Evolutionary conservation across 495 filamentous ascomycete species (phyloP), one percentile per base, ranked within the genome.

Genomic region (Pseudomonodictys pantanalensis): DNA sequence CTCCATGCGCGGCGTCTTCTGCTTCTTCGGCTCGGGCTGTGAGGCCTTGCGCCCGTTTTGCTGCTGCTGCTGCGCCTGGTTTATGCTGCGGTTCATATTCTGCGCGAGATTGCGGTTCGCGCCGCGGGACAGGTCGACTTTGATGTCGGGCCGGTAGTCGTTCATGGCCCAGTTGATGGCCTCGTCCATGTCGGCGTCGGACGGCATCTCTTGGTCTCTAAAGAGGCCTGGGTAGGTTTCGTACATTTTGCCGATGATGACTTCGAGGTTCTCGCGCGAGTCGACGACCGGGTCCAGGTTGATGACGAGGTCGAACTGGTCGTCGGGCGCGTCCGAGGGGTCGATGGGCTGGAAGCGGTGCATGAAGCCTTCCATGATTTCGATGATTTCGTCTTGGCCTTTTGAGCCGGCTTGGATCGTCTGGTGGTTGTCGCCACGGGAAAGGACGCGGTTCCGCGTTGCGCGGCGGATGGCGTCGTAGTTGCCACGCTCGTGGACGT

Each of bases 311-410:
- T 96, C 88, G 62, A 97, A 97, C 25, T 74, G 73, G 45, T 81
- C 76, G 69, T 99, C 95, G 2, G 92, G 92, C 18, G 66, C 18
- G 67, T 74, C 23, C 80, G 75, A 1, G 72, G 71, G 22, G 60
- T 97, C 79, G 53, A 90, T 74, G 2, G 83, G 80, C 72, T 97
- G 86, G 70, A 97, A 99, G 15, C 93, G 86, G 0, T 74, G 58
- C 42, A 98, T 76, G 76, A 99, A 99, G 32, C 91, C 90, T 60
- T 96, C 86, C 93, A 99, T 97, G 67, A 99, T 97, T 8, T 83
- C 83, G 22, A 90, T 77, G 30, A 92, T 84, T 69, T 95, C 90
- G 12, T 76, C 71, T 33, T 74, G 71, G 45, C 83, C 75, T 66
- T 85, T 82, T 29, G 80, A 83, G 11, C 83, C 86, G 3, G 92